Conservation (phyloP, 2,329 filamentous ascomycete genomes). For the Colletotrichum falcatum region DNA sequence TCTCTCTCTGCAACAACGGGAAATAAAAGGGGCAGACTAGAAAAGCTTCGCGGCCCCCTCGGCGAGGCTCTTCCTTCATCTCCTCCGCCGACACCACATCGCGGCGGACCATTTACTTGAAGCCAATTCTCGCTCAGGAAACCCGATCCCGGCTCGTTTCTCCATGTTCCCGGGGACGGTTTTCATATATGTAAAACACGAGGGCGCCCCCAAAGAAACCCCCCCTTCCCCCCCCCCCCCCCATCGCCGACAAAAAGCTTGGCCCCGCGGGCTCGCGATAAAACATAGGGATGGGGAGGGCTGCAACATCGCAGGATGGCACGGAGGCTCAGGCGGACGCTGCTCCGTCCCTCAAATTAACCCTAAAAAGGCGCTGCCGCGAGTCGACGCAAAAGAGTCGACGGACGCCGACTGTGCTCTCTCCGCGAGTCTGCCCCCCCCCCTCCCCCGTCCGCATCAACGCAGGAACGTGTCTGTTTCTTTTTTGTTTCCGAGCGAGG, state of each 20-base stretch:
- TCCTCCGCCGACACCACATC: not conserved
- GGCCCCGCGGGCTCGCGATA: not conserved
- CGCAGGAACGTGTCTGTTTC: not conserved
- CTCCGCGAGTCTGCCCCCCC: too few relatives aligned
- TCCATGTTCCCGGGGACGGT: not conserved
- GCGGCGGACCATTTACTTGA: slow-evolving; percentile 8
- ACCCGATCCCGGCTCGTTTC: not conserved
- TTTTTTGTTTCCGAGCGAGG: not conserved
- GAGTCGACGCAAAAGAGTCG: not conserved
- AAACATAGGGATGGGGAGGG: not conserved
- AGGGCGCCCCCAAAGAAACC: not conserved
- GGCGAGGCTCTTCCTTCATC: not conserved
- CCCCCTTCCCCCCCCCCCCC: too few relatives aligned
- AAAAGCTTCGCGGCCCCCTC: not conserved
- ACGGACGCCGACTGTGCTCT: too few relatives aligned
- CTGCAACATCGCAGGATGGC: not conserved
- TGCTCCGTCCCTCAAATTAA: slow-evolving; percentile 10
- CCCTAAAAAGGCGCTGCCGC: slow-evolving; percentile 27
- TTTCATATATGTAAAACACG: not conserved
- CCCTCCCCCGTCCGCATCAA: not conserved
- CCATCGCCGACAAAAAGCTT: slow-evolving; percentile 26
- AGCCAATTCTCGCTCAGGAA: not conserved
- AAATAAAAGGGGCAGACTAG: not conserved
- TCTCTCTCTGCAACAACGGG: not conserved
- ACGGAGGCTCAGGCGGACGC: slow-evolving; percentile 14